Conservation (phyloP, 2,329 filamentous ascomycete genomes). For the Fulvia fulva region DNA sequence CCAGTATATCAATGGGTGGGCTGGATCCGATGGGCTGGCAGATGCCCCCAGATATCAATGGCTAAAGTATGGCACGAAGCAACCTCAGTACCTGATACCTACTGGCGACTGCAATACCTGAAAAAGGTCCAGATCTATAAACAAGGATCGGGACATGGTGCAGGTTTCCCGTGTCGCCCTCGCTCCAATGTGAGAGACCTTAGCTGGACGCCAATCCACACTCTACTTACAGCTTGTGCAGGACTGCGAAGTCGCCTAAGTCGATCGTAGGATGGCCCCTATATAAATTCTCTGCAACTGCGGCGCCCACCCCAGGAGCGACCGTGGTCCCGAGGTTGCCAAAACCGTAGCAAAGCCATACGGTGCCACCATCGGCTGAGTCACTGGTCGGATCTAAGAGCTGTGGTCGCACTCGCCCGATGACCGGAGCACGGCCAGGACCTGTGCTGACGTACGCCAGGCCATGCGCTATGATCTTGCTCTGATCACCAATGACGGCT, state of each 20-base stretch:
- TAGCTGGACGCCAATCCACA: not conserved
- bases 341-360: conserved; percentile 25
- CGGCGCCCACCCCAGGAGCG: conserved; percentile 15
- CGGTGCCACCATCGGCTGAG: not conserved
- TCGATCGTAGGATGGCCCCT: not conserved
- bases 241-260: not conserved
- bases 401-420: conserved; percentile 11
- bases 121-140: not conserved
- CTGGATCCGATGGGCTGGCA: conserved; percentile 16
- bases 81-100: not conserved
- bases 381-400: not conserved
- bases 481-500: not conserved
- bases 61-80: not conserved
- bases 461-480: not conserved
- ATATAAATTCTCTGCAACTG: not conserved
- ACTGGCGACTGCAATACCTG: not conserved
- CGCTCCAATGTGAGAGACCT: not conserved
- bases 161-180: not conserved
- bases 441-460: conserved; percentile 11
- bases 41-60: not conserved
- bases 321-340: conserved; percentile 22
- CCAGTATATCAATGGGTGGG: conserved; percentile 11
- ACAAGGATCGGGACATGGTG: not conserved
- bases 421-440: conserved; percentile 11
- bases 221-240: no score